A percentile compares a stretch with the other conserved stretches of the same genome.
Conservation (phyloP, 1,139 yeast genomes). For the Taphrina communis region DNA sequence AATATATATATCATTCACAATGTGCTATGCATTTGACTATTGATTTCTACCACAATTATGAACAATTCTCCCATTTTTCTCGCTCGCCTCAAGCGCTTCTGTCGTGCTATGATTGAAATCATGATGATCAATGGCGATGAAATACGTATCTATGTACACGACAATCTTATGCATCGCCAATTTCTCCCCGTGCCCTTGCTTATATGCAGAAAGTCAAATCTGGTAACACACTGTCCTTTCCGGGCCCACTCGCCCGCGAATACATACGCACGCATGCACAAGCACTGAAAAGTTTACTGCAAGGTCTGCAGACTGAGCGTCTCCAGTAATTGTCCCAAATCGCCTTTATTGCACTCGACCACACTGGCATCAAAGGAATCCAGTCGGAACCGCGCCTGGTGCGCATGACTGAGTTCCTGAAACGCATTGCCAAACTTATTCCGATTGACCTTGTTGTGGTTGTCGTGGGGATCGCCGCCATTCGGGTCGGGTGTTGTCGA, state of each 20-base stretch:
- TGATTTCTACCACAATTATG: too few relatives aligned
- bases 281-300: too few relatives aligned
- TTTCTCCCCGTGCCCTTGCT: not conserved
- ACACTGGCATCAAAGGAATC: conserved; percentile 95
- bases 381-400: conserved; percentile 86
- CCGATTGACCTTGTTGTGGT: conserved; percentile 48
- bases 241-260: not conserved
- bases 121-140: too few relatives aligned
- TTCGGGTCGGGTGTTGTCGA: conserved; percentile 51
- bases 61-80: too few relatives aligned
- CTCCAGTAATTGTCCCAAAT: conserved; percentile 84
- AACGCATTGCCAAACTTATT: conserved; percentile 91
- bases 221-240: not conserved
- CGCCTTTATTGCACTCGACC: conserved; percentile 86
- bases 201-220: not conserved
- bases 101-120: too few relatives aligned
- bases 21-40: not conserved
- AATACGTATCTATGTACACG: too few relatives aligned
- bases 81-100: too few relatives aligned
- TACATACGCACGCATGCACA: too few relatives aligned
- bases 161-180: too few relatives aligned
- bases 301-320: conserved; percentile 58
- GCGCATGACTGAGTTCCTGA: conserved; percentile 77
- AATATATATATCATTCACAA: too few relatives aligned
- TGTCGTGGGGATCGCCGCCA: too few relatives aligned